Base-by-base conservation (phyloP, 805 yeast species). In the Komagataella pastoris region DNA sequence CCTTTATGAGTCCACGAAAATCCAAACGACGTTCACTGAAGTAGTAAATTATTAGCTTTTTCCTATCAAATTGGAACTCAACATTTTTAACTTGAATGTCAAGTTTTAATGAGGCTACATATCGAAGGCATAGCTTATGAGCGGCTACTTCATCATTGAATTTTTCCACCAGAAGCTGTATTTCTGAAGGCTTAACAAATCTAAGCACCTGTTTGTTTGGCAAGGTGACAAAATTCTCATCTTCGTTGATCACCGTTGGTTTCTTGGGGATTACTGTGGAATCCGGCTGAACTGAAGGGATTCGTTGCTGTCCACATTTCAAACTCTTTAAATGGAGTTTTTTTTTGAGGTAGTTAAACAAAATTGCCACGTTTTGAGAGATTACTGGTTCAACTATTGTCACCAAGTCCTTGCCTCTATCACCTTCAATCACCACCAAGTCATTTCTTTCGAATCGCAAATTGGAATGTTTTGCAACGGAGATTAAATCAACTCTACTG, bases 61-160 rank as follows among this genome's bases (percentile, higher is more conserved):
- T 83, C 53, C 85, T 77, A 63, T 86, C 93, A 65, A 83, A 85
- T 65, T 86, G 95, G 65, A 83, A 85, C 64, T 86, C 95, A 1
- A 88, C 84, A 62, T 81, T 85, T 56, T 85, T 71, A 49, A 86
- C 74, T 58, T 77, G 77, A 72, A 86, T 67, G 61, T 72, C 71
- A 58, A 75, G 61, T 52, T 74, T 69, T 53, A 65, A 57, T 17
- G 66, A 61, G 7, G 63, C 56, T 18, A 66, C 71, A 56, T 68
- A 68, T 51, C 79, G 69, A 52, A 74, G 69, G 50, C 89, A 83
- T 44, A 86, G 79, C 54, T 79, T 77, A 54, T 78, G 77, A 1
- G 91, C 87, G 61, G 81, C 79, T 56, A 81, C 70, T 64, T 86
- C 95, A 60, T 84, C 89, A 54, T 81, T 72, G 54, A 81, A 76